These are phyloP conservation scores for Petrea volubilis DNA, from an alignment of 257 asterid genomes.

Conservation along the genomic window DNA sequence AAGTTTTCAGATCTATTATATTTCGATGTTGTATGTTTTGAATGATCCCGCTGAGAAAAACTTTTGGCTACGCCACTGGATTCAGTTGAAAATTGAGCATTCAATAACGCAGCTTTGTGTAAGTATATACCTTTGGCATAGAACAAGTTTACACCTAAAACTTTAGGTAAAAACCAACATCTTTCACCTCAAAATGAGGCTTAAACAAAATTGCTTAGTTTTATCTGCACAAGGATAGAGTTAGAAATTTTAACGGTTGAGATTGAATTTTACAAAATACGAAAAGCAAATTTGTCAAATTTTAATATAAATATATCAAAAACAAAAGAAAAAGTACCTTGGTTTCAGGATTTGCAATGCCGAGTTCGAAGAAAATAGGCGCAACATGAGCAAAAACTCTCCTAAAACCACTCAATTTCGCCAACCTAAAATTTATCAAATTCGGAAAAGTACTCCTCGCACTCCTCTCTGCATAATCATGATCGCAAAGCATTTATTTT, in stretches of 20 bases:
- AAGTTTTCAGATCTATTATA: too few species aligned
- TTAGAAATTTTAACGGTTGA: not conserved
- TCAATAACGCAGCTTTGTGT: too few species aligned
- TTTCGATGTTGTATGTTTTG: too few species aligned
- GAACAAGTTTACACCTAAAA: too few species aligned
- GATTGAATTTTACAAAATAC: too few species aligned
- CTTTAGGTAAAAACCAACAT: too few species aligned
- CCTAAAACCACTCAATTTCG: conserved; percentile 59
- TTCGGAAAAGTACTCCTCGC: conserved; percentile 69
- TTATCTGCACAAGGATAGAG: not conserved
- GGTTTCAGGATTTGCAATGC: conserved; percentile 60
- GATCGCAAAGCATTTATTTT: not conserved
- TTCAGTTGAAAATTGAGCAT: not conserved
- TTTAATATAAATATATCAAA: not conserved
- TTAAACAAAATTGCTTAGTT: too few species aligned
- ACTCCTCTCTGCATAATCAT: conserved; percentile 46
- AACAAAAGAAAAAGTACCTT: conserved; percentile 39
- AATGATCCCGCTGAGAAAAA: too few species aligned
- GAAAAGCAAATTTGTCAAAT: not conserved
- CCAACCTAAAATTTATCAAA: conserved; percentile 61
- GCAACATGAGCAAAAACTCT: conserved; percentile 67
- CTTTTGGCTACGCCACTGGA: too few species aligned
- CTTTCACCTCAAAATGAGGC: too few species aligned
- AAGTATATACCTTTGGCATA: too few species aligned
- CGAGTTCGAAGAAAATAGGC: conserved; percentile 66